phyloP scores from a whole-genome alignment of 148 eudicot species.

The Camellia lanceoleosa region DNA sequence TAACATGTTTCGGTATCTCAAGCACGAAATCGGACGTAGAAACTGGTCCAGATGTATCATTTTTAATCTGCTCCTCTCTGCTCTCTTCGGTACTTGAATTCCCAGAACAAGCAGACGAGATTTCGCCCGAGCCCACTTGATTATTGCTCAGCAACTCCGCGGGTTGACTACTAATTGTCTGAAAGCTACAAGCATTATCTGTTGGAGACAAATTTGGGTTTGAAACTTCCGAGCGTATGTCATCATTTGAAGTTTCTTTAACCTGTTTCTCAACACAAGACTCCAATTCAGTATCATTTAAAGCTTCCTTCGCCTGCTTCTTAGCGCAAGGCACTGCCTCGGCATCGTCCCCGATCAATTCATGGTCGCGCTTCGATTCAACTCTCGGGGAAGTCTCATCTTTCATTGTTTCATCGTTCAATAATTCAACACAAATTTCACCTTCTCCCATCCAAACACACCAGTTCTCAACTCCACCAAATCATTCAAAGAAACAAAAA shows the following conservation, averaged over 20 bases:
- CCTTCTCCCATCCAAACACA: constrained; percentile 55
- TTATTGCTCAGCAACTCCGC: constrained; percentile 34
- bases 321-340: constrained; percentile 22
- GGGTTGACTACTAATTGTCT: constrained; percentile 41
- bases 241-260: constrained; percentile 14
- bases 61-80: constrained; percentile 39
- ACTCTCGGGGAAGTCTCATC: constrained; percentile 16
- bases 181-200: constrained; percentile 48
- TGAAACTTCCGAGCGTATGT: constrained; percentile 32
- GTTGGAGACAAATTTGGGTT: constrained; percentile 50
- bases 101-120: constrained; percentile 58
- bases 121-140: constrained; percentile 50
- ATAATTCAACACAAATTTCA: constrained; percentile 40
- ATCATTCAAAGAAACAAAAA: constrained; percentile 3
- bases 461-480: constrained; percentile 1
- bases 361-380: constrained; percentile 51
- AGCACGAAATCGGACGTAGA: constrained; percentile 56
- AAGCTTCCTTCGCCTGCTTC: constrained; percentile 19
- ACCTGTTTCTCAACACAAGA: constrained; percentile 5
- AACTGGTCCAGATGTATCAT: constrained; percentile 28
- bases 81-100: constrained; percentile 43
- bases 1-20: constrained; percentile 71
- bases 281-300: constrained; percentile 5
- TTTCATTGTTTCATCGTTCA: constrained; percentile 29
- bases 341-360: constrained; percentile 32